phyloP scores from a whole-genome alignment of 2,329 filamentous ascomycete genomes.

The Cladophialophora immunda region DNA sequence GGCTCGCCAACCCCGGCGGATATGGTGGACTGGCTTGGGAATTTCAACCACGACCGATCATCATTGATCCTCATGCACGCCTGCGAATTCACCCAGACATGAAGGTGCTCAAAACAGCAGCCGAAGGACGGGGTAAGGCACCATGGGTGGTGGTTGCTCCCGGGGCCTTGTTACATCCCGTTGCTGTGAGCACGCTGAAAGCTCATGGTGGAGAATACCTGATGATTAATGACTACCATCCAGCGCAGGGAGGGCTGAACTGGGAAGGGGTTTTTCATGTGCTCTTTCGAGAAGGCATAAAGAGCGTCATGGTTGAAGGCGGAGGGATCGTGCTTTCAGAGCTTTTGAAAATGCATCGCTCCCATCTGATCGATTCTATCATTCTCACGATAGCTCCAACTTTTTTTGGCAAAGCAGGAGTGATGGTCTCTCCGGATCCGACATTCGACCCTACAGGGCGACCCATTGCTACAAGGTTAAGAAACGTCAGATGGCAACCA shows the following conservation, averaged over 20 bases:
- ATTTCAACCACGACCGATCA: constrained; percentile 79
- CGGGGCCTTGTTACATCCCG: constrained; percentile 54
- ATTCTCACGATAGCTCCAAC: constrained; percentile 90
- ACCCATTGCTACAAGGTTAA: constrained; percentile 69
- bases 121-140: constrained; percentile 71
- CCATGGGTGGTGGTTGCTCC: constrained; percentile 74
- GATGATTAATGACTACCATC: constrained; percentile 44
- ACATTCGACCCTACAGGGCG: constrained; percentile 59
- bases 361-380: constrained; percentile 74
- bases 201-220: constrained; percentile 58
- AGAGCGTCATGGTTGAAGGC: constrained; percentile 91
- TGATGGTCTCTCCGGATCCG: constrained; percentile 74
- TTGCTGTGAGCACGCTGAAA: constrained; percentile 56
- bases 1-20: constrained; percentile 68
- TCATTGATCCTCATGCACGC: constrained; percentile 80
- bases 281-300: constrained; percentile 68
- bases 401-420: constrained; percentile 85
- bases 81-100: constrained; percentile 70
- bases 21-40: constrained; percentile 59
- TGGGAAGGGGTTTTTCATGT: constrained; percentile 72
- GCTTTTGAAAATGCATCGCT: constrained; percentile 70
- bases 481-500: constrained; percentile 75
- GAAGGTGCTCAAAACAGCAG: constrained; percentile 72
- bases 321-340: constrained; percentile 84
- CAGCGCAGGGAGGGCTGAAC: constrained; percentile 42